Base-by-base conservation (phyloP, 2,329 filamentous ascomycete species). In the Neurospora crassa region DNA sequence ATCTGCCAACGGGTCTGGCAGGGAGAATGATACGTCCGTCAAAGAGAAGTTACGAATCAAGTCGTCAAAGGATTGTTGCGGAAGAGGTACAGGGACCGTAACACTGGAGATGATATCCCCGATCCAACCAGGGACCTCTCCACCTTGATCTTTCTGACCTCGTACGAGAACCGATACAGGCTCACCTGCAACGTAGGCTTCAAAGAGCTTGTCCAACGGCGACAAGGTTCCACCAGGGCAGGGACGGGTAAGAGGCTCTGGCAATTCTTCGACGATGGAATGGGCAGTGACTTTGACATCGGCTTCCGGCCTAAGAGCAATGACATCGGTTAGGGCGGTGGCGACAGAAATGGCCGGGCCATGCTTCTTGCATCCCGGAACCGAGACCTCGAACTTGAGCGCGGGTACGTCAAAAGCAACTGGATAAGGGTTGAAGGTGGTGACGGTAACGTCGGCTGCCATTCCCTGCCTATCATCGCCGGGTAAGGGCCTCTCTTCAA, bases 41-140 rank as follows among this genome's bases (percentile, higher is more conserved):
- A 98, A 83, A 29, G 93, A 92, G 78, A 98, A 97, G 76, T 96
- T 95, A 75, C 90, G 91, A 78, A 99, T 91, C 18, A 97, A 83
- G 74, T 92, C 90, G 74, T 94, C 93, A 76, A 97, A 90, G 0
- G 90, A 90, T 72, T 90, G 89, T 5, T 93, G 93, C 0, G 93
- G 92, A 73, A 98, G 92, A 6, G 93, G 91, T 7, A 98, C 84
- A 3, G 94, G 94, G 0, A 98, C 85, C 0, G 91, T 94, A 69
- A 98, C 88, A 75, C 92, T 93, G 67, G 90, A 89, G 45, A 98
- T 83, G 29, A 99, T 85, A 69, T 94, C 89, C 16, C 88, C 87
- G 68, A 97, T 87, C 96, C 96, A 99, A 67, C 85, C 84, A 0
- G 96, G 96, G 0, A 93, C 92, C 42, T 89, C 84, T 1, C 87